These are phyloP conservation scores for Aspergillus saccharolyticus DNA, from an alignment of 495 filamentous ascomycete genomes.

Conservation along the genomic window DNA sequence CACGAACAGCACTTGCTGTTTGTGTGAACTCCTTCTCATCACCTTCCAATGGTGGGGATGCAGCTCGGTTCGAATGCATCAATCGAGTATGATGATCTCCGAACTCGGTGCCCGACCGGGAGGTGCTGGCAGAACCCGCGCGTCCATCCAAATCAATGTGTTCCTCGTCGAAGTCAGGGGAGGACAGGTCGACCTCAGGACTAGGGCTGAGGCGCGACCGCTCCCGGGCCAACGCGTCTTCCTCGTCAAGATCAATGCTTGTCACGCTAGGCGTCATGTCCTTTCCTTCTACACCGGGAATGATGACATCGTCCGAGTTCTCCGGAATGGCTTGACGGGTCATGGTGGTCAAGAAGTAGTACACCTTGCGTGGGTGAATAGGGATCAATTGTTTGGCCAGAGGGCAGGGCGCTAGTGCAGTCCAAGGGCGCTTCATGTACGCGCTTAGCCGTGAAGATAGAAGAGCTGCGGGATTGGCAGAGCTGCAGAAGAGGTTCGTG, in stretches of 20 bases:
- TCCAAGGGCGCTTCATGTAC: conserved; percentile 88
- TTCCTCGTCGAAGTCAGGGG: conserved; percentile 77
- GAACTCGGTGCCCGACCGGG: conserved; percentile 55
- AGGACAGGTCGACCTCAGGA: conserved; percentile 87
- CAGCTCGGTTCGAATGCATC: conserved; percentile 62
- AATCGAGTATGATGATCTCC: conserved; percentile 37
- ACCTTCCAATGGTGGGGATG: conserved; percentile 83
- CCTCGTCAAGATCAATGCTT: conserved; percentile 63
- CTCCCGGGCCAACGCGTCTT: conserved; percentile 63
- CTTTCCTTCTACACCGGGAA: conserved; percentile 40
- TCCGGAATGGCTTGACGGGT: conserved; percentile 80
- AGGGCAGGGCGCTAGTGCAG: conserved; percentile 74
- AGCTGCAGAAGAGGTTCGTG: conserved; percentile 50
- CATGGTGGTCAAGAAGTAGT: conserved; percentile 86
- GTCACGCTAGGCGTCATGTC: conserved; percentile 81
- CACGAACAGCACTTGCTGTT: conserved; percentile 81
- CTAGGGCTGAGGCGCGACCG: conserved; percentile 78
- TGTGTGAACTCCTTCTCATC: conserved; percentile 97
- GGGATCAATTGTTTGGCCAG: conserved; percentile 87
- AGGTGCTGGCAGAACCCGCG: conserved; percentile 41
- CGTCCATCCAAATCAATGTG: conserved; percentile 46
- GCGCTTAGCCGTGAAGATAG: conserved; percentile 85
- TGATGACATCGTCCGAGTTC: conserved; percentile 50
- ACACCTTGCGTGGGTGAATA: conserved; percentile 89
- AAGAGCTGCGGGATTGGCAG: conserved; percentile 90